Evolutionary conservation across 805 yeast genomes (phyloP).

Genomic region (Sungouiella blattae): DNA sequence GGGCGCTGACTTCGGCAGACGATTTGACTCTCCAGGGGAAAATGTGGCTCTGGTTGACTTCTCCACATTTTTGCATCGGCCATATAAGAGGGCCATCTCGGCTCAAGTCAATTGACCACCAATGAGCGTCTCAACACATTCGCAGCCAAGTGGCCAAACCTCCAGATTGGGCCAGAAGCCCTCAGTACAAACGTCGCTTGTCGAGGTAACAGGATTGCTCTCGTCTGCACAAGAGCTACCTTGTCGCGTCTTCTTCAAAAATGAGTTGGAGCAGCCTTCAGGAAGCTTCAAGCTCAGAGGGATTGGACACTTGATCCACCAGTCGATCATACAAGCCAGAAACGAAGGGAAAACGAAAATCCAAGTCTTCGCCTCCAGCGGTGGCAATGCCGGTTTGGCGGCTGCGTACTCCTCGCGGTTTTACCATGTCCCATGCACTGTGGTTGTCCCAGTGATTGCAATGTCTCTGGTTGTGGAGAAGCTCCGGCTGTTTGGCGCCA

Average conservation of each 20-base stretch:
- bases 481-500: constrained; percentile 48
- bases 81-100: no score
- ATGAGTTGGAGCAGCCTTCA: constrained; percentile 53
- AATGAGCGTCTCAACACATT: no score
- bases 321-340: constrained; percentile 26
- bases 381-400: constrained; percentile 56
- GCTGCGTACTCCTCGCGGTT: constrained; percentile 45
- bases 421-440: constrained; percentile 47
- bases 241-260: constrained; percentile 44
- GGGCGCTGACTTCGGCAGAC: no score
- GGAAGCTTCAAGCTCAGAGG: constrained; percentile 60
- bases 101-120: no score
- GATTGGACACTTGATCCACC: constrained; percentile 44
- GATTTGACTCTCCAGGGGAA: no score
- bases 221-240: constrained; percentile 15
- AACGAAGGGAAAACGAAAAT: constrained; percentile 23
- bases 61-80: no score
- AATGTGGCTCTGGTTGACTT: no score
- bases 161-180: no score
- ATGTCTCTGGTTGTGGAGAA: constrained; percentile 43
- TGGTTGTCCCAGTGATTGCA: constrained; percentile 56
- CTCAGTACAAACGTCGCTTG: constrained; percentile 33
- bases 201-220: constrained; percentile 29
- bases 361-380: constrained; percentile 49
- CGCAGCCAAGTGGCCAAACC: no score